A percentile compares a stretch with the other conserved stretches of the same genome.
Evolutionary conservation across 768 basidiomycete species (phyloP).

Genomic region (Multifurca ochricompacta): DNA sequence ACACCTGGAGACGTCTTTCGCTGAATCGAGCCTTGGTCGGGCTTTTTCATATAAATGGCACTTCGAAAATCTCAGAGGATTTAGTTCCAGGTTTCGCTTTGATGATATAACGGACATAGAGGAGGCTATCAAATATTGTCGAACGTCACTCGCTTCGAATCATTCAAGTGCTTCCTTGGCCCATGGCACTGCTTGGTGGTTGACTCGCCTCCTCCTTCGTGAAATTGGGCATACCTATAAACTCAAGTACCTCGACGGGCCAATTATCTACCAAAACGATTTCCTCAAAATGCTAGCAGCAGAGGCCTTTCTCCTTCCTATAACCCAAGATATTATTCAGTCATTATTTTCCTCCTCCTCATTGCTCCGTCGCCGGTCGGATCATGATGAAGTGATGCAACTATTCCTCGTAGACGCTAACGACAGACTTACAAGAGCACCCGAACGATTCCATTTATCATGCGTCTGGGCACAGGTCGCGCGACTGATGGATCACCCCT

Average conservation of each 20-base stretch:
- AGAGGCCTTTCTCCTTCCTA: too few species aligned
- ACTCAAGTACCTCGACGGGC: background rate
- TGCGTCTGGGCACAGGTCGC: background rate
- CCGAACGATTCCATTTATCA: background rate
- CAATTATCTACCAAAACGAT: background rate
- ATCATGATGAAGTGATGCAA: background rate
- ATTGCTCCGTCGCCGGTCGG: background rate
- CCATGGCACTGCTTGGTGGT: rapidly evolving
- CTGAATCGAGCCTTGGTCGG: background rate
- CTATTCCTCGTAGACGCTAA: background rate
- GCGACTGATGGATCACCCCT: background rate
- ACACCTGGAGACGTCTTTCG: background rate
- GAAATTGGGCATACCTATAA: background rate
- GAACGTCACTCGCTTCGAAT: background rate
- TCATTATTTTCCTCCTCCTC: background rate
- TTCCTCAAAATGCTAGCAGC: too few species aligned
- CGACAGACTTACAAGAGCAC: too few species aligned
- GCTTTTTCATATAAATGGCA: background rate
- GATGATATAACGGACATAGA: background rate
- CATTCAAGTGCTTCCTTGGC: background rate
- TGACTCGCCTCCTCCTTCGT: background rate
- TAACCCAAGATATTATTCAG: background rate
- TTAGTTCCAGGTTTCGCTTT: background rate
- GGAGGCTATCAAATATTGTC: background rate
- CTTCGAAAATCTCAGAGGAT: background rate